Evolutionary conservation across 1,284 basidiomycete genomes (phyloP).

Genomic region (Salmacisia buchloeana): DNA sequence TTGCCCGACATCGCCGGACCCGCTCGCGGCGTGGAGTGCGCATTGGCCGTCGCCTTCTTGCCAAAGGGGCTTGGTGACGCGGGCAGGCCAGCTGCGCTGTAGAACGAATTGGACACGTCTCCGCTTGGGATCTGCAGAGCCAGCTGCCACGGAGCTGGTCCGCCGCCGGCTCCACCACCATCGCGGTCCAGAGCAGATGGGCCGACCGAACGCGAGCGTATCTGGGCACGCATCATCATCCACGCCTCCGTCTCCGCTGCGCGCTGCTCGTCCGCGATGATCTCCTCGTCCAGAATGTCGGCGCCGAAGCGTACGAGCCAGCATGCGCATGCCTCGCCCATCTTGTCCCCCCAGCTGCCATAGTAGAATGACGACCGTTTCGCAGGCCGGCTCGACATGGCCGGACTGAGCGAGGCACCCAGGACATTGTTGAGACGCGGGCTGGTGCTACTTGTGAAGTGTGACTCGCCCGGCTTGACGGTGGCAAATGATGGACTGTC

Average conservation of each 20-base stretch:
- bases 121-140: constrained; percentile 4
- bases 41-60: background rate
- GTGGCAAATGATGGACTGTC: background rate
- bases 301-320: constrained; percentile 81
- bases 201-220: background rate
- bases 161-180: background rate
- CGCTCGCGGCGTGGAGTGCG: background rate
- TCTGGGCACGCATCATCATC: background rate
- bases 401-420: background rate
- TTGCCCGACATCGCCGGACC: too few species aligned
- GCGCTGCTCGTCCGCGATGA: constrained; percentile 39
- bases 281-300: constrained; percentile 69
- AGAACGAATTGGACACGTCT: background rate
- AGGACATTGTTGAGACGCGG: background rate
- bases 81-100: background rate
- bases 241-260: constrained; percentile 6
- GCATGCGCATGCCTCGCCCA: constrained; percentile 79
- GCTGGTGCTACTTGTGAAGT: background rate
- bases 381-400: background rate
- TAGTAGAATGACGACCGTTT: constrained; percentile 21
- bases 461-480: background rate
- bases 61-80: background rate
- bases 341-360: constrained; percentile 76
- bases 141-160: background rate
- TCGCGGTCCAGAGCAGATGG: background rate